Conservation (phyloP, 768 basidiomycete species). For the Steccherinum ochraceum region DNA sequence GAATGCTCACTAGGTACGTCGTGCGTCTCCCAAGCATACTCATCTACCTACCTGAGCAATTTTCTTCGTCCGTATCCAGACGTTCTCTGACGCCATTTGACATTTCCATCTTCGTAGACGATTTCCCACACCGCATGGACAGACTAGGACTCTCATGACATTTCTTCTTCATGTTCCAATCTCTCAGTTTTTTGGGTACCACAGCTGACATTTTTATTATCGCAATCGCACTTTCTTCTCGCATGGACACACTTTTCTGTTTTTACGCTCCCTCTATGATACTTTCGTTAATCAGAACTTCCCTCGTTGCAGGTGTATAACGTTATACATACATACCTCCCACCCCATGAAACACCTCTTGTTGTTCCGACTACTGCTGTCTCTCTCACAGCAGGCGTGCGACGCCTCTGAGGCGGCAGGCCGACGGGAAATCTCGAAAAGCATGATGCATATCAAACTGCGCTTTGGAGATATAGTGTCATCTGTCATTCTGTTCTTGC, state of each 20-base stretch:
- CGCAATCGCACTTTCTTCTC: not conserved
- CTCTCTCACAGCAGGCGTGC: too few relatives aligned
- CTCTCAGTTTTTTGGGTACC: not conserved
- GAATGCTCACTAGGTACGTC: constrained; percentile 16
- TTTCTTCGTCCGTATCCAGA: not conserved
- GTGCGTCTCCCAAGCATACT: not conserved
- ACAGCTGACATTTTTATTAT: not conserved
- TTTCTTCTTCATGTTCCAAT: not conserved
- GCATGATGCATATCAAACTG: too few relatives aligned
- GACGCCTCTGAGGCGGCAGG: too few relatives aligned
- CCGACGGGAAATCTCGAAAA: too few relatives aligned
- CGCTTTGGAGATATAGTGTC: too few relatives aligned
- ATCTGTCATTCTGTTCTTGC: too few relatives aligned
- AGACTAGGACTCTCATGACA: not conserved
- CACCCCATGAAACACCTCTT: too few relatives aligned
- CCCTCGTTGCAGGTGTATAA: not conserved
- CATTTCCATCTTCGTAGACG: not conserved
- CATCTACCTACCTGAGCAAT: not conserved
- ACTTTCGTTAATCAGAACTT: not conserved
- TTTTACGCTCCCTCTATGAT: not conserved
- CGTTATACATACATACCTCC: too few relatives aligned
- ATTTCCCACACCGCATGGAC: not conserved
- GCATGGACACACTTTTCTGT: not conserved
- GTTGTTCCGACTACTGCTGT: too few relatives aligned
- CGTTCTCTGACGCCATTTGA: not conserved